Evolutionary conservation across 495 filamentous ascomycete species (phyloP).

Genomic region (Thozetella sp.): DNA sequence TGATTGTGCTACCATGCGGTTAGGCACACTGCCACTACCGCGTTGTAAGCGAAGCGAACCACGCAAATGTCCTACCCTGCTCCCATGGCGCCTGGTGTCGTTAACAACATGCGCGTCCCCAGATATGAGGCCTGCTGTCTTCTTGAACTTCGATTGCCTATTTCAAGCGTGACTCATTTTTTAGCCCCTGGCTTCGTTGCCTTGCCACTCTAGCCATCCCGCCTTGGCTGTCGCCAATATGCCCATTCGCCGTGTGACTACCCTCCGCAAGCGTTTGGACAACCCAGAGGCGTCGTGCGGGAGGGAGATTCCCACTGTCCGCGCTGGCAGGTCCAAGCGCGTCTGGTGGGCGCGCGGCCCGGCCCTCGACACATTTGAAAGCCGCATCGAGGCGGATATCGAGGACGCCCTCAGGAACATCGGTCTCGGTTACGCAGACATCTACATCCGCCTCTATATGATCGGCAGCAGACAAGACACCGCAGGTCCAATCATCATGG

Average conservation of each 20-base stretch:
- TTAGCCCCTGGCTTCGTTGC: no score
- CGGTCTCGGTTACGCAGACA: constrained; percentile 11
- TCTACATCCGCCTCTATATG: constrained; percentile 15
- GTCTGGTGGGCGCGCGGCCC: constrained; percentile 15
- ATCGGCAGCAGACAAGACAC: constrained; percentile 7
- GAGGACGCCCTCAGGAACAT: constrained; percentile 4
- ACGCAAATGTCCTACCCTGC: no score
- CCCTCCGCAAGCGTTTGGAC: constrained; percentile 2
- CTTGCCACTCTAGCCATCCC: background rate
- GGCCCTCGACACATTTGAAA: constrained; percentile 15
- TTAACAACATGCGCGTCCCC: no score
- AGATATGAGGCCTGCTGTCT: no score
- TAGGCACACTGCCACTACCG: no score
- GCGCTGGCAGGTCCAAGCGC: background rate
- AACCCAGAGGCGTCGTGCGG: constrained; percentile 12
- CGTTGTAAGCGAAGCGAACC: no score
- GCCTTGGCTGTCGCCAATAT: background rate
- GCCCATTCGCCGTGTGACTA: constrained; percentile 6
- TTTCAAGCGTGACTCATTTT: no score
- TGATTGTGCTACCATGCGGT: no score
- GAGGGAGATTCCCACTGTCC: constrained; percentile 7
- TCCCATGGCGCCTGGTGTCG: no score
- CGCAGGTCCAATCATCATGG: constrained; percentile 16
- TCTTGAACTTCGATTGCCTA: no score
- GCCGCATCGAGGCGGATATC: constrained; percentile 10